These are phyloP conservation scores for Schrenkiella parvula DNA, from an alignment of 345 rosid genomes.

Conservation along the genomic window DNA sequence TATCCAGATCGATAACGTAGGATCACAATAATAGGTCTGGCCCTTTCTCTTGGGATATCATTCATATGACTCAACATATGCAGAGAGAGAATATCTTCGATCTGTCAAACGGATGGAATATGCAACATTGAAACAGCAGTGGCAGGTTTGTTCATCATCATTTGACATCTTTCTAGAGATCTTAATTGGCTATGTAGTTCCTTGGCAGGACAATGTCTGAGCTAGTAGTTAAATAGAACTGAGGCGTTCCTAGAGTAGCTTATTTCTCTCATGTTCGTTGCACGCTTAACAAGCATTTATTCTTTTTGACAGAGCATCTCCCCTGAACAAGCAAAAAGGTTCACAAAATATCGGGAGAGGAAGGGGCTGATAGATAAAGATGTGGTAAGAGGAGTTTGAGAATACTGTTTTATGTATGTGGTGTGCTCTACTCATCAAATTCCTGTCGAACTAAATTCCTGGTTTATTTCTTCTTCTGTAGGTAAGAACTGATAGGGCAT, in stretches of 20 bases:
- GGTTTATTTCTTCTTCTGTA: conserved; percentile 28
- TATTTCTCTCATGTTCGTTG: conserved; percentile 13
- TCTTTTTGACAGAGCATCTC: conserved; percentile 71
- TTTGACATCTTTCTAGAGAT: background rate
- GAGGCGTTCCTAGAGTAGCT: background rate
- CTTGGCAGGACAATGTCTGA: background rate
- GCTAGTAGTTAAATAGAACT: background rate
- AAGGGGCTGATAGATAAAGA: conserved; percentile 91
- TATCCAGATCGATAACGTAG: conserved; percentile 10
- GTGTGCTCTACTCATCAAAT: background rate
- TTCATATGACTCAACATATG: conserved; percentile 73
- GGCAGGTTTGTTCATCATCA: conserved; percentile 58
- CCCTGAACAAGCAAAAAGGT: conserved; percentile 86
- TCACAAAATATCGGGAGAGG: conserved; percentile 92
- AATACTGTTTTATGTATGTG: background rate
- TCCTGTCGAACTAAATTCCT: background rate
- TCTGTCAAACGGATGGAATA: conserved; percentile 65
- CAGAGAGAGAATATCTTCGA: conserved; percentile 75
- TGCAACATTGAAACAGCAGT: conserved; percentile 76
- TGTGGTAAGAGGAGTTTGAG: conserved; percentile 57
- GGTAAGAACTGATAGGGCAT: conserved; percentile 96
- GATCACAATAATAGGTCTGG: conserved; percentile 63
- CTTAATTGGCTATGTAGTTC: conserved; percentile 5
- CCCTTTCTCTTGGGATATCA: conserved; percentile 78
- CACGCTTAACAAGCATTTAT: background rate